These are phyloP conservation scores for Aquilaria agallochum DNA, from an alignment of 441 rosid species.

Conservation along the genomic window DNA sequence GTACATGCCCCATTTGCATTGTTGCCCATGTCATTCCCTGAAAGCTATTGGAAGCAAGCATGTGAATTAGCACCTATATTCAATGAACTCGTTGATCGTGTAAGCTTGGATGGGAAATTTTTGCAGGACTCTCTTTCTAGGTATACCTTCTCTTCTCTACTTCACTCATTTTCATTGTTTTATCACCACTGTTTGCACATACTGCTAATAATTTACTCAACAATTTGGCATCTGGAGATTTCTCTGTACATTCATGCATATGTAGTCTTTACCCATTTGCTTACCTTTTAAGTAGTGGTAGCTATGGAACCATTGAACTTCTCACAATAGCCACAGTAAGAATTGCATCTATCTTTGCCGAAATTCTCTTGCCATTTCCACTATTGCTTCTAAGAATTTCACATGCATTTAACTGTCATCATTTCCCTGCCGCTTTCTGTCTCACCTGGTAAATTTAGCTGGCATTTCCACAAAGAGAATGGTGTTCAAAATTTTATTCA, in stretches of 20 bases:
- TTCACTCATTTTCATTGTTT: background rate
- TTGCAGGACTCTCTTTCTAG: constrained; percentile 82
- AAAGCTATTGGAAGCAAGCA: constrained; percentile 72
- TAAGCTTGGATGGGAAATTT: constrained; percentile 87
- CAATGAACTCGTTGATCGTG: constrained; percentile 93
- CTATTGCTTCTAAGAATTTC: no score
- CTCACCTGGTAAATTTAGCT: background rate
- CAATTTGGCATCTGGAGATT: no score
- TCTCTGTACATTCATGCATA: no score
- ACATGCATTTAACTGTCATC: no score
- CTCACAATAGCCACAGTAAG: no score
- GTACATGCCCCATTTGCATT: constrained; percentile 87
- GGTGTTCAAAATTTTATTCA: no score
- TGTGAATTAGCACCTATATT: constrained; percentile 90
- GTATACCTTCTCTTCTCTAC: constrained; percentile 28
- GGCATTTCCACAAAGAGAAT: no score
- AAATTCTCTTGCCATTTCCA: background rate
- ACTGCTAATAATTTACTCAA: background rate
- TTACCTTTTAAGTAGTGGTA: no score
- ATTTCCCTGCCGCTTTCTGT: background rate
- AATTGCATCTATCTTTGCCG: background rate
- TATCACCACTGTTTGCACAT: background rate
- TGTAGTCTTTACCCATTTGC: no score
- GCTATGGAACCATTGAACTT: no score
- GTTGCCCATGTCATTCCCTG: constrained; percentile 75